Conservation (phyloP, 1,284 basidiomycete species). For the Taiwanofungus camphoratus region DNA sequence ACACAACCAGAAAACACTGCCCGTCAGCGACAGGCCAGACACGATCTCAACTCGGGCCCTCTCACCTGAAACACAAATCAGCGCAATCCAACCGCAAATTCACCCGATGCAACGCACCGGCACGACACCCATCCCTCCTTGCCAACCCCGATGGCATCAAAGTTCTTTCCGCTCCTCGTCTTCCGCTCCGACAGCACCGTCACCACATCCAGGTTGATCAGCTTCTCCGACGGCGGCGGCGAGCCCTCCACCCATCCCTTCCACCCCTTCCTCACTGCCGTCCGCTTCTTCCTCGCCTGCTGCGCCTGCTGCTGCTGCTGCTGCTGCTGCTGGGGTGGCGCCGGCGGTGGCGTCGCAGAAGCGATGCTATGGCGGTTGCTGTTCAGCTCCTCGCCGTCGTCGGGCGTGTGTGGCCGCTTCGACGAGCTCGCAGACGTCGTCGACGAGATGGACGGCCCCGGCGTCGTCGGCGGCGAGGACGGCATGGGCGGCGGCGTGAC, state of each 20-base stretch:
- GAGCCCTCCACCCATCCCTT: constrained; percentile 83
- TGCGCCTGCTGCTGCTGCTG: constrained; percentile 52
- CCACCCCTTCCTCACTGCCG: constrained; percentile 73
- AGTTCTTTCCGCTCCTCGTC: constrained; percentile 74
- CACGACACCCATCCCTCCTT: constrained; percentile 41
- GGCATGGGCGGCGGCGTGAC: constrained; percentile 66
- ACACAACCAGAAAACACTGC: background rate
- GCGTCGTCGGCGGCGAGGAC: constrained; percentile 62
- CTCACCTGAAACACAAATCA: constrained; percentile 8
- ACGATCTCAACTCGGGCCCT: background rate
- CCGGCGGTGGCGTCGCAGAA: constrained; percentile 24
- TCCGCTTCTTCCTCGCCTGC: constrained; percentile 54
- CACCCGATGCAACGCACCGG: constrained; percentile 14
- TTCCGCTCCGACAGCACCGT: constrained; percentile 55
- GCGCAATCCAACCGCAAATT: constrained; percentile 19
- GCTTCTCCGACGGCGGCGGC: constrained; percentile 69
- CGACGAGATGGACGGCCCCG: constrained; percentile 66
- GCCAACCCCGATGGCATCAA: constrained; percentile 62
- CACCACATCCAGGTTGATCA: constrained; percentile 72
- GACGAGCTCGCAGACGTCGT: constrained; percentile 71
- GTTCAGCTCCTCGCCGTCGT: constrained; percentile 37
- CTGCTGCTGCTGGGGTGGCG: constrained; percentile 29
- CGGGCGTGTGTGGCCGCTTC: constrained; percentile 67
- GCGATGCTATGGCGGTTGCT: constrained; percentile 22
- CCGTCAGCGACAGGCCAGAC: constrained; percentile 1